Percentiles rank a stretch among this genome's conserved stretches.
phyloP scores from a whole-genome alignment of 2,329 filamentous ascomycete species.

The Aspergillus pseudoviridinutans region DNA sequence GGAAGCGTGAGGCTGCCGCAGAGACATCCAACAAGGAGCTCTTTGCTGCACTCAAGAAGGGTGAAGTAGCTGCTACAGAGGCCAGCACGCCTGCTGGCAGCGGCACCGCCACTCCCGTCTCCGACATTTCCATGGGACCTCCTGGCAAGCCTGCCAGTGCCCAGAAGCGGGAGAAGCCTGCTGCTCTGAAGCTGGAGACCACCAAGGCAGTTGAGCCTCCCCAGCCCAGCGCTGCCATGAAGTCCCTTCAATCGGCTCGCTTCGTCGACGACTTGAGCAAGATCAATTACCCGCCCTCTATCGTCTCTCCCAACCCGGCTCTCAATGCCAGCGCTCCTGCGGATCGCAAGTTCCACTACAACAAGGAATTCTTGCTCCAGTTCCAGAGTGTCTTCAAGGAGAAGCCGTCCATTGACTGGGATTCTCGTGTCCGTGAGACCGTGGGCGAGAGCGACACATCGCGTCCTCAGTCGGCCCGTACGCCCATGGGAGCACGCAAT shows the following conservation, averaged over 20 bases:
- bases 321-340: conserved; percentile 71
- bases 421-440: conserved; percentile 78
- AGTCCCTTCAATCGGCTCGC: conserved; percentile 85
- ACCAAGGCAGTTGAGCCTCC: conserved; percentile 84
- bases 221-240: conserved; percentile 89
- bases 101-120: conserved; percentile 44
- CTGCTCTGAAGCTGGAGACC: conserved; percentile 82
- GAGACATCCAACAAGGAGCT: conserved; percentile 36
- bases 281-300: conserved; percentile 75
- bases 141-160: conserved; percentile 53
- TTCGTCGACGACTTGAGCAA: conserved; percentile 77
- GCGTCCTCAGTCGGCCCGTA: conserved; percentile 54
- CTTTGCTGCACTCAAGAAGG: conserved; percentile 44
- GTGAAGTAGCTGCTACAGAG: conserved; percentile 34
- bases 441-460: conserved; percentile 71
- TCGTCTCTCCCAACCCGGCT: conserved; percentile 86
- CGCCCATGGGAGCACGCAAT: conserved; percentile 48
- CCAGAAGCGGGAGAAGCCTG: conserved; percentile 72
- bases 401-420: conserved; percentile 92
- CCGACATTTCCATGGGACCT: conserved; percentile 45
- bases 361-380: conserved; percentile 90
- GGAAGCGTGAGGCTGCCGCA: conserved; percentile 35
- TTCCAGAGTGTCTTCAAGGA: conserved; percentile 96
- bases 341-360: conserved; percentile 85
- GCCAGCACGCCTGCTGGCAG: conserved; percentile 41